Base-by-base conservation (phyloP, 306 rosid genomes). In the Quercus robur region DNA sequence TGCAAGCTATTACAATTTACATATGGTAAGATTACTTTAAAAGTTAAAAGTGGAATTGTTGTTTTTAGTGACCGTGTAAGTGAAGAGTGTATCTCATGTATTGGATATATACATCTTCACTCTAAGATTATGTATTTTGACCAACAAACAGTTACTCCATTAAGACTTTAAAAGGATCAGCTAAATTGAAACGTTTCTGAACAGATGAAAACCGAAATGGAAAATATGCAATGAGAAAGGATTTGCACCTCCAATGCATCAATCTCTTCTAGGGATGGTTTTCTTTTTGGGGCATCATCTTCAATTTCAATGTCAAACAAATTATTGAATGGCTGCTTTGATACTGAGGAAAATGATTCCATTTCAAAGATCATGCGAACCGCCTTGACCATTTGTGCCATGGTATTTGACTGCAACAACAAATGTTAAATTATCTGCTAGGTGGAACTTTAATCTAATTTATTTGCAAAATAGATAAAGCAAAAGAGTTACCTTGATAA, bases 381-480 rank as follows among this genome's bases (percentile, higher is more conserved):
- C 26, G 98, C 99, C 93, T 96, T 96, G 56, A 96, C 96, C 91
- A 96, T 87, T 82, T 92, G 98, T 68, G 99, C 96, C 99, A 96
- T 93, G 71, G 99, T 93, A 77, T 89, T 90, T 55, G 94, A 91
- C 99, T 96, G 93, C 86, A 85, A 79, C 28, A 38, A 79, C 55
- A 80, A 71, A 84, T 81, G 38, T 30, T 80, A 64, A 70, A 49
- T 78, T 78, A 68, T 73, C 61, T 7, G 71, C 81, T 67, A 66
- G 49, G 70, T 49, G 66, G 56, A 80, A 62, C 82, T 54, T 54
- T 56, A 51, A 76, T 77, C 75, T 25, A 67, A 75, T 23, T 51
- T 2, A 72, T 68, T 62, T 59, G 55, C 71, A 82, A 76, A 75
- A 58, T 26, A 15, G 5, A 41, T 3, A 72, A 15, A 57, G 77